A percentile compares a stretch with the other conserved stretches of the same genome.
phyloP scores from a whole-genome alignment of 768 basidiomycete genomes.

The Serendipita sp. region DNA sequence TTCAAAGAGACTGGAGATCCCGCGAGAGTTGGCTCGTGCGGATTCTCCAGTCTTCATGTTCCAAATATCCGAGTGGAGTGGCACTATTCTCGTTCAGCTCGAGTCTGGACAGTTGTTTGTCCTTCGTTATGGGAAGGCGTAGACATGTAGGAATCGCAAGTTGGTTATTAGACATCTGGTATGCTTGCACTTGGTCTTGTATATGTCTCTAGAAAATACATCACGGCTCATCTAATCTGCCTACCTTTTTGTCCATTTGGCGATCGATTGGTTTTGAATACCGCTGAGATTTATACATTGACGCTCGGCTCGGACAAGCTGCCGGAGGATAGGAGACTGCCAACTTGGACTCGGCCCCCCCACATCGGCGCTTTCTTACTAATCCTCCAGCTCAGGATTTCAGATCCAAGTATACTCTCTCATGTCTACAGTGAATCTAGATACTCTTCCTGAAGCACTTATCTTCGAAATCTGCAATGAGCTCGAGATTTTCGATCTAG shows the following conservation, averaged over 20 bases:
- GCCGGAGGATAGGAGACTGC: neutral
- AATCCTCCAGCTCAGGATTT: too few species aligned
- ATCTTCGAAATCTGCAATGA: conserved; percentile 2
- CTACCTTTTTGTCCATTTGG: neutral
- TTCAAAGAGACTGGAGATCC: neutral
- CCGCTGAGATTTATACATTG: neutral
- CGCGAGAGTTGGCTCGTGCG: neutral
- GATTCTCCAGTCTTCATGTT: neutral
- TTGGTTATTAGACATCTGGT: too few species aligned
- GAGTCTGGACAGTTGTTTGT: neutral
- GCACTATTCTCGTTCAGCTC: neutral
- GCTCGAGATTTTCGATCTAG: neutral
- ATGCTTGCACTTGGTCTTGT: too few species aligned
- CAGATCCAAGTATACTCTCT: too few species aligned
- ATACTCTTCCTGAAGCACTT: conserved; percentile 3
- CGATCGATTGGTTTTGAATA: neutral
- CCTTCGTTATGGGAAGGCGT: neutral
- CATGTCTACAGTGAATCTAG: neutral
- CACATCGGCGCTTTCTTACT: too few species aligned
- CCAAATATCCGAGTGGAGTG: neutral
- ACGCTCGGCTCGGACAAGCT: neutral
- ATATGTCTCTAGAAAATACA: too few species aligned
- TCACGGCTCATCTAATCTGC: too few species aligned
- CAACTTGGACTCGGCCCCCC: too few species aligned
- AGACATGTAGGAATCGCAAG: too few species aligned